Evolutionary conservation across 345 rosid species (phyloP).

Genomic region (Rhizophora mangle): DNA sequence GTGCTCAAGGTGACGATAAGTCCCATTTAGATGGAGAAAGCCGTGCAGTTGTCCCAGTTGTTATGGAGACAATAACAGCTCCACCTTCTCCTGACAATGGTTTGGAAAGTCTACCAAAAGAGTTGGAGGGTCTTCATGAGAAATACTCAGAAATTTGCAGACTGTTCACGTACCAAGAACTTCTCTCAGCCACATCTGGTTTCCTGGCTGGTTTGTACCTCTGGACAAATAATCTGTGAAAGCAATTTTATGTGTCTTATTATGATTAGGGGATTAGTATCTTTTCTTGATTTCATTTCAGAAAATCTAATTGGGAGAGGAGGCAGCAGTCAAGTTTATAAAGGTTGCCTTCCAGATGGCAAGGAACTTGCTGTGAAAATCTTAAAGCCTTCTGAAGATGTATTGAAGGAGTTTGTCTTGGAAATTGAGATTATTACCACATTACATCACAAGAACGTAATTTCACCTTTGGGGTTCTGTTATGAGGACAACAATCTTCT

Average conservation of each 20-base stretch:
- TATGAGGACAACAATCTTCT: conserved; percentile 64
- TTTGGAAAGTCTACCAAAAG: conserved; percentile 20
- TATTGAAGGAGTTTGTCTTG: conserved; percentile 63
- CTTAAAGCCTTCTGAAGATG: conserved; percentile 66
- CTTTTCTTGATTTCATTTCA: conserved; percentile 24
- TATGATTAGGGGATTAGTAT: not conserved
- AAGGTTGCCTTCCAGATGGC: conserved; percentile 76
- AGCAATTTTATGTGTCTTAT: not conserved
- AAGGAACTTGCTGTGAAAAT: conserved; percentile 87
- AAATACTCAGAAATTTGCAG: conserved; percentile 33
- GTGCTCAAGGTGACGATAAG: not conserved
- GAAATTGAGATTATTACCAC: conserved; percentile 82
- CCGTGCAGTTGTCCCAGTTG: conserved; percentile 52
- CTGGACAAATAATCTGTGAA: not conserved
- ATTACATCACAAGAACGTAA: conserved; percentile 72
- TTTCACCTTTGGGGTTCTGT: conserved; percentile 82
- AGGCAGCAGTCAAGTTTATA: conserved; percentile 84
- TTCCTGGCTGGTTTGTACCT: conserved; percentile 58
- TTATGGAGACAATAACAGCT: conserved; percentile 24
- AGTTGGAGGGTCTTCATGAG: conserved; percentile 31
- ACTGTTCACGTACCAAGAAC: conserved; percentile 41
- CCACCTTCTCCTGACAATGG: conserved; percentile 30
- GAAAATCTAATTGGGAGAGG: conserved; percentile 91
- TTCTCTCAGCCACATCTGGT: conserved; percentile 56
- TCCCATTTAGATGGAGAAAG: conserved; percentile 23